Percentiles rank a stretch among this genome's conserved stretches.
Evolutionary conservation across 2,329 filamentous ascomycete genomes (phyloP).

Genomic region (Sphaerulina vaccinii): DNA sequence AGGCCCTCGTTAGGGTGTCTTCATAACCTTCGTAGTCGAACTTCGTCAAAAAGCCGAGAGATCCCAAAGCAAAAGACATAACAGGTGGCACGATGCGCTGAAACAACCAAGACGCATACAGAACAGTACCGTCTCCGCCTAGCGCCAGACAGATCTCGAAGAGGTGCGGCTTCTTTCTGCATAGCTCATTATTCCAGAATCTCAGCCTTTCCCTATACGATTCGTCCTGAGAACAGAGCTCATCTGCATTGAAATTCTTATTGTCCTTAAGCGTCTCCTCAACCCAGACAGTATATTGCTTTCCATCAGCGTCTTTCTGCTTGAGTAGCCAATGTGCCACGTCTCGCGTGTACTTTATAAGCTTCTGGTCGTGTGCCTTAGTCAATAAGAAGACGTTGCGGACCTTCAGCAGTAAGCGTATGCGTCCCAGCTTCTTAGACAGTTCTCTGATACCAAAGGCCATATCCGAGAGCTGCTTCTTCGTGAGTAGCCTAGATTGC

Average conservation of each 20-base stretch:
- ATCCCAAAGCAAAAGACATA: conserved; percentile 85
- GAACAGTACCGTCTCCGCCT: conserved; percentile 86
- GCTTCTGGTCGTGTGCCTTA: conserved; percentile 81
- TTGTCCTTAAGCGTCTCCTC: conserved; percentile 72
- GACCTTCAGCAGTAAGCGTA: conserved; percentile 78
- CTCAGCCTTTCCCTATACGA: conserved; percentile 60
- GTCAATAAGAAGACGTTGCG: conserved; percentile 83
- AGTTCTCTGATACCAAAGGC: conserved; percentile 91
- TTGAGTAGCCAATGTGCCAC: conserved; percentile 74
- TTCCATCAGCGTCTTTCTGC: conserved; percentile 61
- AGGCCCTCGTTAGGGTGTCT: conserved; percentile 67
- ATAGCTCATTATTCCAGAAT: conserved; percentile 82
- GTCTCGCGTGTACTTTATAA: conserved; percentile 75
- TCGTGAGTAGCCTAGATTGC: conserved; percentile 78
- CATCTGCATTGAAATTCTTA: conserved; percentile 69
- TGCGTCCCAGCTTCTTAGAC: conserved; percentile 78
- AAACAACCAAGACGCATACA: conserved; percentile 96
- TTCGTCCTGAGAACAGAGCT: conserved; percentile 63
- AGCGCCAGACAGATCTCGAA: conserved; percentile 91
- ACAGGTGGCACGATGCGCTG: conserved; percentile 93
- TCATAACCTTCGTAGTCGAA: conserved; percentile 83
- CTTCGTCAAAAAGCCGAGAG: conserved; percentile 91
- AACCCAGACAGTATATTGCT: conserved; percentile 73
- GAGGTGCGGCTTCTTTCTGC: conserved; percentile 71
- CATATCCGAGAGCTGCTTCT: conserved; percentile 95